These are phyloP conservation scores for Sechiopsis laciniata DNA, from an alignment of 306 rosid genomes.

Conservation along the genomic window DNA sequence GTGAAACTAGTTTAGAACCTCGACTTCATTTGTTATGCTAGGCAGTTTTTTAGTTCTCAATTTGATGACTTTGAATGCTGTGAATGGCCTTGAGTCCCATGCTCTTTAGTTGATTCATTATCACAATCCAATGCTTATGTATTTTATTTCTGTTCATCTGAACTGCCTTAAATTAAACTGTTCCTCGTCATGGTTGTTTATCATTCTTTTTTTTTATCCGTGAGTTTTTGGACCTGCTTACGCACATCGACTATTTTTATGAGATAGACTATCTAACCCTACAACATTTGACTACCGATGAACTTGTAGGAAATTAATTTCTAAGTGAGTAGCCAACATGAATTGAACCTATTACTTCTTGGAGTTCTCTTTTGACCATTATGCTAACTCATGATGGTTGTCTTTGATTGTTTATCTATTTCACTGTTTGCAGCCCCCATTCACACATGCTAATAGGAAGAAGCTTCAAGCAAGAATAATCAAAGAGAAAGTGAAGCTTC, in stretches of 20 bases:
- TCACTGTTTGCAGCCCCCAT: constrained; percentile 71
- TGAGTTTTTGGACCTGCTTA: too few relatives aligned
- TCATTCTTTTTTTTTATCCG: neutral
- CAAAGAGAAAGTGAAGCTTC: constrained; percentile 84
- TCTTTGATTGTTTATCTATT: neutral
- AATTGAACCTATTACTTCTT: too few relatives aligned
- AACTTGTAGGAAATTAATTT: too few relatives aligned
- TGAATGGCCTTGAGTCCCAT: neutral
- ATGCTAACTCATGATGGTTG: too few relatives aligned
- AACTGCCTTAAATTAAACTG: neutral
- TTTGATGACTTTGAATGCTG: neutral
- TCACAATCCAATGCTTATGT: neutral
- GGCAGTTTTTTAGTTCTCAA: neutral
- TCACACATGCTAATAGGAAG: constrained; percentile 66
- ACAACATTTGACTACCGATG: too few relatives aligned
- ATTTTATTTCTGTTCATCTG: neutral
- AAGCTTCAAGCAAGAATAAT: constrained; percentile 90
- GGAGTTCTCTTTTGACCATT: too few relatives aligned
- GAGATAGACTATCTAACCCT: too few relatives aligned
- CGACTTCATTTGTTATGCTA: neutral
- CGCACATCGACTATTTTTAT: too few relatives aligned
- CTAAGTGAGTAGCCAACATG: too few relatives aligned
- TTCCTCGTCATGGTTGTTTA: too few relatives aligned
- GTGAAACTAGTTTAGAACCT: neutral
- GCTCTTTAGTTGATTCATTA: neutral